Percentiles rank a stretch among this genome's conserved stretches.
Evolutionary conservation across 768 basidiomycete genomes (phyloP).

Genomic region (Coprinellus micaceus): DNA sequence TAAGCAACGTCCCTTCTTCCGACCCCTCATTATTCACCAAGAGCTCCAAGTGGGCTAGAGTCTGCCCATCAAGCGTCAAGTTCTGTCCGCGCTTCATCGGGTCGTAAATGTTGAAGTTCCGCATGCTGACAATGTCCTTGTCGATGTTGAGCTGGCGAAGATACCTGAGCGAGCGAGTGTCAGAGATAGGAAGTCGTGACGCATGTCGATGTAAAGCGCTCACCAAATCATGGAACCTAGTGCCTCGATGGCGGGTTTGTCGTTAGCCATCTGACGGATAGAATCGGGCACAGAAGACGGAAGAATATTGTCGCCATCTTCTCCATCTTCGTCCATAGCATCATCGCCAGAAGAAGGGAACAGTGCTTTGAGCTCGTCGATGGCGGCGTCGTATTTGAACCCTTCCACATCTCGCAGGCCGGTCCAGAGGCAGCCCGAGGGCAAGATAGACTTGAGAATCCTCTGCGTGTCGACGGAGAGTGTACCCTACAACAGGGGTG

Average conservation of each 20-base stretch:
- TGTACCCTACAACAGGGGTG: conserved; percentile 59
- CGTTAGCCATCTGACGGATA: conserved; percentile 69
- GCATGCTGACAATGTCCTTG: conserved; percentile 91
- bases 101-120: conserved; percentile 96
- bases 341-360: conserved; percentile 52
- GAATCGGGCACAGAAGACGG: conserved; percentile 57
- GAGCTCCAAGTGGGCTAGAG: conserved; percentile 92
- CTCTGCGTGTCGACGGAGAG: conserved; percentile 80
- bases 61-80: conserved; percentile 89
- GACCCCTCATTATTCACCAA: conserved; percentile 92
- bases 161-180: conserved; percentile 42
- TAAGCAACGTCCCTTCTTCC: conserved; percentile 83
- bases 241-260: conserved; percentile 70
- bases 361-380: conserved; percentile 63
- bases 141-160: conserved; percentile 93
- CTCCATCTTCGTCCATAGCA: conserved; percentile 30
- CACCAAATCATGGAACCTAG: conserved; percentile 92
- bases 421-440: conserved; percentile 85
- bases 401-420: conserved; percentile 82
- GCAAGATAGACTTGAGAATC: conserved; percentile 75
- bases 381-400: conserved; percentile 65
- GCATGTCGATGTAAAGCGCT: background rate
- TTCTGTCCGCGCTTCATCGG: conserved; percentile 89
- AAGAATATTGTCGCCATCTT: conserved; percentile 32
- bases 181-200: conserved; percentile 26